Base-by-base conservation (phyloP, 2,329 filamentous ascomycete genomes). In the Phyllosticta citriasiana region DNA sequence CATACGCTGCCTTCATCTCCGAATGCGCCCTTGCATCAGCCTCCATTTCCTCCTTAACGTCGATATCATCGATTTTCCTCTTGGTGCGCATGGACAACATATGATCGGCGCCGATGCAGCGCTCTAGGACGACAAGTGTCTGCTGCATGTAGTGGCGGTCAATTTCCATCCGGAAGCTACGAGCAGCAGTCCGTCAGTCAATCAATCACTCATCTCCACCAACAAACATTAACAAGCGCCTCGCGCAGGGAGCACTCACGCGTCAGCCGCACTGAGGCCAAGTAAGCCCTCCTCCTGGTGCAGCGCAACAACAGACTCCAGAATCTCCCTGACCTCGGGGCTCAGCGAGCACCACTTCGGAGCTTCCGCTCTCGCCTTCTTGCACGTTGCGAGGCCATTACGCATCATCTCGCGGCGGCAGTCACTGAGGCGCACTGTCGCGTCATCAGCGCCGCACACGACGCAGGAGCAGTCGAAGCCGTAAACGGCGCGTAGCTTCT, bases 391-490 rank as follows among this genome's bases (percentile, higher is more conserved):
- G 27, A 30, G 27, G 27, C 27, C 5, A 1, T 30, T 10, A 10
- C 33, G 33, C 4, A 40, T 40, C 7, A 12, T 40, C 1, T 40
- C 7, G 33, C 33, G 33, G 33, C 33, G 33, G 33, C 7, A 2
- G 10, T 40, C 33, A 40, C 33, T 40, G 33, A 12, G 7, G 8
- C 2, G 33, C 33, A 40, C 8, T 16, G 33, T 9, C 10, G 8
- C 33, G 2, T 40, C 64, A 3, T 69, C 69, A 16, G 70, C 69
- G 10, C 66, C 69, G 53, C 76, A 78, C 2, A 72, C 74, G 4
- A 54, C 60, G 40, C 76, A 78, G n/a, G 67, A 70, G 60, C 72
- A 74, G 16, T 62, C 59, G 60, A 74, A 73, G 33, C 71, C 71
- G 47, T 74, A 74, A 10, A 3, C 14, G 12, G 1, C 14, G 10